A percentile compares a stretch with the other conserved stretches of the same genome.
Conservation (phyloP, 2,329 filamentous ascomycete species). For the Ceratocystis papillata region DNA sequence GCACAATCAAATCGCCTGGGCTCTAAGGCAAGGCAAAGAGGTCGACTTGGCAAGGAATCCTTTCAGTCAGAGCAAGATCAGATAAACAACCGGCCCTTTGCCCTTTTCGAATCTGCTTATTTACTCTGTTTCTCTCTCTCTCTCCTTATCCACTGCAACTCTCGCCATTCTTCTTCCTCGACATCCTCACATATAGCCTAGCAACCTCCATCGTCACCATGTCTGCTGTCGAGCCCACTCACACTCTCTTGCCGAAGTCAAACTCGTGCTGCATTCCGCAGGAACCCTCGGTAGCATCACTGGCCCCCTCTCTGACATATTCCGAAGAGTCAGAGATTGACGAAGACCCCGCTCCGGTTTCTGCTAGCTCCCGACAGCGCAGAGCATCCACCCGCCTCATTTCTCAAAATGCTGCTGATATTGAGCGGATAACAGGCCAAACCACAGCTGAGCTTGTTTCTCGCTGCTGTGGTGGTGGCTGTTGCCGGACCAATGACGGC, state of each 20-base stretch:
- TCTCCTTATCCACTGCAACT: background rate
- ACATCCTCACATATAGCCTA: background rate
- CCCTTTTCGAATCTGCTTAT: background rate
- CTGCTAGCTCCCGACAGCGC: slow-evolving; percentile 38
- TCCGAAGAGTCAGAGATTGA: slow-evolving; percentile 52
- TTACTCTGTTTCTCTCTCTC: background rate
- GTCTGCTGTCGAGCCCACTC: slow-evolving; percentile 29
- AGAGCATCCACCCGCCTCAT: slow-evolving; percentile 61
- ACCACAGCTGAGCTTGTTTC: slow-evolving; percentile 51
- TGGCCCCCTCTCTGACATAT: slow-evolving; percentile 52
- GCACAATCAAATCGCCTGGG: background rate
- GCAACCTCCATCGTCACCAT: slow-evolving; percentile 16
- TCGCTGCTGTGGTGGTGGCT: slow-evolving; percentile 54
- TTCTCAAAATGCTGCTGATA: slow-evolving; percentile 50
- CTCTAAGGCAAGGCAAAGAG: background rate
- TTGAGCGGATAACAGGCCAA: slow-evolving; percentile 54
- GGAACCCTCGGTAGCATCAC: slow-evolving; percentile 37
- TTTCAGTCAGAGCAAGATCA: slow-evolving; percentile 1
- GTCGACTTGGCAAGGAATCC: slow-evolving; percentile 1
- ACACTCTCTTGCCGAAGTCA: slow-evolving; percentile 31
- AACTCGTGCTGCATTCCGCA: slow-evolving; percentile 34
- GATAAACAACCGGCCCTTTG: background rate
- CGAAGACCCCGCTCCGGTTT: slow-evolving; percentile 39
- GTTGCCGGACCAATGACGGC: slow-evolving; percentile 44
- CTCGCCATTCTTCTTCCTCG: background rate